Conservation (phyloP, 345 rosid species). For the Eucalyptus microcorys region DNA sequence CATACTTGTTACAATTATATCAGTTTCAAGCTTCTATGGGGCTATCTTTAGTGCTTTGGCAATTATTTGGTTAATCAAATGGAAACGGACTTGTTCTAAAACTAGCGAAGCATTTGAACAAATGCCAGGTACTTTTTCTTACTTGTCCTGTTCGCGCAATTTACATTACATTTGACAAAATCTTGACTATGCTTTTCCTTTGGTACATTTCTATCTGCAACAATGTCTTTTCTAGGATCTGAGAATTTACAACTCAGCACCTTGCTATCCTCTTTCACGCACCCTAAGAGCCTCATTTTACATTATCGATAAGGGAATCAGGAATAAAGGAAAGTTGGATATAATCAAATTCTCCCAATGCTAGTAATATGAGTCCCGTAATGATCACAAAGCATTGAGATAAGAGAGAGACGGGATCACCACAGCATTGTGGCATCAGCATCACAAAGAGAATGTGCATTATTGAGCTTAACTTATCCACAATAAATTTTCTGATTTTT, state of each 20-base stretch:
- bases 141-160: no score
- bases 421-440: neutral
- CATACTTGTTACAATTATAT: neutral
- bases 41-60: no score
- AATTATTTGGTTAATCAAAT: no score
- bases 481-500: no score
- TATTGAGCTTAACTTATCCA: no score
- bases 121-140: no score
- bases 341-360: no score
- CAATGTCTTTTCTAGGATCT: neutral
- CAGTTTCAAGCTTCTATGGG: neutral
- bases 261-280: neutral
- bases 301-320: neutral
- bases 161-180: no score
- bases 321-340: neutral
- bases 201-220: neutral
- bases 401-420: no score
- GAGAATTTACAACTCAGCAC: neutral
- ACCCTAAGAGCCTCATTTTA: neutral
- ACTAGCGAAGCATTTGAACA: no score
- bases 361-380: neutral
- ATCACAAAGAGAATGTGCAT: no score
- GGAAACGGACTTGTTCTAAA: no score
- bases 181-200: neutral
- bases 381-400: neutral